phyloP scores from a whole-genome alignment of 768 basidiomycete genomes.

The Boletellus sp. region DNA sequence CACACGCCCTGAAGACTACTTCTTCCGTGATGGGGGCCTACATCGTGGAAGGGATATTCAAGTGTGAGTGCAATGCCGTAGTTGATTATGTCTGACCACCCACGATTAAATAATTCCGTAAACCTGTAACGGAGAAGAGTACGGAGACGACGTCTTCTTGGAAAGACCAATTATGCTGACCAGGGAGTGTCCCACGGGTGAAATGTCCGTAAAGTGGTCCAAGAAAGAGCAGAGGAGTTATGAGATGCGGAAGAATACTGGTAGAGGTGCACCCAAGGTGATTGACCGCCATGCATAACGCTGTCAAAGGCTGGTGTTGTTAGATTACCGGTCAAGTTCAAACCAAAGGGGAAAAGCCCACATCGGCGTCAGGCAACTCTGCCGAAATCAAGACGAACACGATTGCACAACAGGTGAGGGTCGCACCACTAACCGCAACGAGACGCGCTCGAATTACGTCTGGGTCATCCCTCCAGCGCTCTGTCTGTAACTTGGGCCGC shows the following conservation, averaged over 20 bases:
- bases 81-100: slow-evolving; percentile 12
- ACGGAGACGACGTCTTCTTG: slow-evolving; percentile 35
- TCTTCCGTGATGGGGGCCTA: slow-evolving; percentile 93
- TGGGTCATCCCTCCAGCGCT: slow-evolving; percentile 77
- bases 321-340: slow-evolving; percentile 1
- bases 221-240: slow-evolving; percentile 70
- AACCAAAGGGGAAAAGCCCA: slow-evolving; percentile 5
- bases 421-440: slow-evolving; percentile 61
- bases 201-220: slow-evolving; percentile 70
- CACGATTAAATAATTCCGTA: slow-evolving; percentile 66
- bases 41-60: not conserved
- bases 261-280: slow-evolving; percentile 40
- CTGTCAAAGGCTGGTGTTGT: slow-evolving; percentile 15
- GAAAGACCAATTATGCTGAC: slow-evolving; percentile 50
- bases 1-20: slow-evolving; percentile 82
- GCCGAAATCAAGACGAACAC: slow-evolving; percentile 45
- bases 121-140: slow-evolving; percentile 52
- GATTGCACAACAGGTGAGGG: slow-evolving; percentile 49
- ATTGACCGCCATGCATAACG: slow-evolving; percentile 31
- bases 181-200: slow-evolving; percentile 47
- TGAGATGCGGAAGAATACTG: slow-evolving; percentile 48
- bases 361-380: slow-evolving; percentile 18
- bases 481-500: slow-evolving; percentile 34
- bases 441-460: slow-evolving; percentile 80
- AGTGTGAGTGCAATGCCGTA: not conserved